phyloP scores from a whole-genome alignment of 2,329 filamentous ascomycete genomes.

The Microdochium nivale region DNA sequence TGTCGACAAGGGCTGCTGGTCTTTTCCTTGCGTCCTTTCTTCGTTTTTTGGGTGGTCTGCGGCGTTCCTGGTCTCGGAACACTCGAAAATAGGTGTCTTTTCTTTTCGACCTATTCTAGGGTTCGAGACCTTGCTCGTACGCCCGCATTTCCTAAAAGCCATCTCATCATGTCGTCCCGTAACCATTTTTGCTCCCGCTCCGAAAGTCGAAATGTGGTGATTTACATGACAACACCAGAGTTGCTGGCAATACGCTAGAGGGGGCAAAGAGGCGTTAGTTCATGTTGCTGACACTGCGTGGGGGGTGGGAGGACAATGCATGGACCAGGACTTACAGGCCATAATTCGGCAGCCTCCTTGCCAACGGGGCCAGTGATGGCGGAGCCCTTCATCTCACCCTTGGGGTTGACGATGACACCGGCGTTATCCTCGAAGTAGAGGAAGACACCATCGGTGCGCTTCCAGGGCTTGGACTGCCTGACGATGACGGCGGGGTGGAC shows the following conservation, averaged over 20 bases:
- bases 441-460: constrained; percentile 95
- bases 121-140: neutral
- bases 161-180: neutral
- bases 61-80: neutral
- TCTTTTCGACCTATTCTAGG: neutral
- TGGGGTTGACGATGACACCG: constrained; percentile 99
- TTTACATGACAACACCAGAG: constrained; percentile 99
- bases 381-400: constrained; percentile 99
- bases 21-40: neutral
- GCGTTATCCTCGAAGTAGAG: constrained; percentile 99
- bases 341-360: constrained; percentile 99
- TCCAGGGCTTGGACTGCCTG: constrained; percentile 98
- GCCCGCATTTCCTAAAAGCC: neutral
- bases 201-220: constrained; percentile 3
- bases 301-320: neutral
- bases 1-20: neutral
- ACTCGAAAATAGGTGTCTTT: neutral
- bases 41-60: neutral
- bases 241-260: constrained; percentile 94
- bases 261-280: constrained; percentile 19
- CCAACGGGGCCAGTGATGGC: constrained; percentile 98
- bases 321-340: constrained; percentile 80
- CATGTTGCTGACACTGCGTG: neutral
- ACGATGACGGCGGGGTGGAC: constrained; percentile 99
- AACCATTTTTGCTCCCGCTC: neutral